Evolutionary conservation across 2,329 filamentous ascomycete species (phyloP), one percentile per base, ranked within the genome.

Genomic region (Thielaviopsis euricoi): DNA sequence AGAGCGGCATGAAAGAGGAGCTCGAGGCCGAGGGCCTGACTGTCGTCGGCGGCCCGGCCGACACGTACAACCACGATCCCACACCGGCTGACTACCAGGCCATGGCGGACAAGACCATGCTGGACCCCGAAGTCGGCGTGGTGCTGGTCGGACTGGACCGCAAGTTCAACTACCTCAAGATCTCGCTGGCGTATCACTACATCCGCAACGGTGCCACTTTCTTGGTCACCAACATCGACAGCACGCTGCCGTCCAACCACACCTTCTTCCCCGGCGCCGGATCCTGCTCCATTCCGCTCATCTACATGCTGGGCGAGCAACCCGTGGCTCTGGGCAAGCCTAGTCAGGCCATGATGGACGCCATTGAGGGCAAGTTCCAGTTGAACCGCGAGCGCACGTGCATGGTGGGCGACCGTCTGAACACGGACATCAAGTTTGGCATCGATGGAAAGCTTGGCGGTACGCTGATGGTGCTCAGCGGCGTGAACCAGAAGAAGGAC

Each of bases 301-400:
- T 85, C 57, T 85, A 86, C 68, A 88, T 88, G 76, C 75, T 79
- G 3, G 76, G 76, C 19, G 72, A 80, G 67, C 76, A 86, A 65
- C 91, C 93, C 0, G 71, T 89, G 33, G 83, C 87, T 2, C 73
- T 97, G 48, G 93, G 93, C 0, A 98, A 98, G 73, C 93, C 93
- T 2, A 95, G 89, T 68, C 89, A 95, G 74, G 91, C 91, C 3
- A 98, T 98, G 93, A 95, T 98, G 91, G 91, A 97, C 69, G 89
- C 93, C 2, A 86, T 98, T 59, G 91, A 97, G 74, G 91, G 91
- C 60, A 95, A 95, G 71, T 96, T 97, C 70, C 78, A 86, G 64
- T 85, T 98, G 57, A 84, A 97, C 69, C 80, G 90, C 43, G 80
- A 77, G 61, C 82, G 82, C 64, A 87, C 93, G 0, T 97, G 93